Evolutionary conservation across 371 early-diverging fungal species (phyloP).

Genomic region (Polyrhizophydium stewartii): DNA sequence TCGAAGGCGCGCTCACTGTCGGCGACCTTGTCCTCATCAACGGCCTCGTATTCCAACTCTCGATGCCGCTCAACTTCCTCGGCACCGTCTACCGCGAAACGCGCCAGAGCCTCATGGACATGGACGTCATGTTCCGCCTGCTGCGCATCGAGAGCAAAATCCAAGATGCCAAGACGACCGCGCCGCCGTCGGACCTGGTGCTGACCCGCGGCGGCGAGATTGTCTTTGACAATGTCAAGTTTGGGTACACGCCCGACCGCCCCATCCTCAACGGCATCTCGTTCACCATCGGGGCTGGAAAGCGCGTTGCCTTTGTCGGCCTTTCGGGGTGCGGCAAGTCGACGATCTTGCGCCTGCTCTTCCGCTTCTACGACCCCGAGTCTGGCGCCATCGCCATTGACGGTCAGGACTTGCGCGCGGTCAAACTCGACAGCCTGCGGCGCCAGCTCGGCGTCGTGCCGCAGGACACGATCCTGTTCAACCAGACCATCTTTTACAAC

Average conservation of each 20-base stretch:
- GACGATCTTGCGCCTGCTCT: constrained; percentile 83
- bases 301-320: constrained; percentile 91
- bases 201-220: constrained; percentile 45
- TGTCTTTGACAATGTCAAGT: constrained; percentile 77
- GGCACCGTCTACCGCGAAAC: constrained; percentile 96
- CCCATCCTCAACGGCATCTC: constrained; percentile 71
- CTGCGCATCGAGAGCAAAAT: constrained; percentile 51
- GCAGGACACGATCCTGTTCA: constrained; percentile 48
- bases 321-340: constrained; percentile 93
- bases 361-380: constrained; percentile 84
- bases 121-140: constrained; percentile 91
- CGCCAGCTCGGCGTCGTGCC: constrained; percentile 48
- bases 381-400: constrained; percentile 83
- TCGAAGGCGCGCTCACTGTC: constrained; percentile 79
- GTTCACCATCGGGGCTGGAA: constrained; percentile 83
- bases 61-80: constrained; percentile 92
- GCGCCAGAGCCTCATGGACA: constrained; percentile 88
- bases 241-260: constrained; percentile 77
- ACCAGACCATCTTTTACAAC: constrained; percentile 38
- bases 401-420: constrained; percentile 74
- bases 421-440: constrained; percentile 51
- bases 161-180: constrained; percentile 53
- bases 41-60: constrained; percentile 79
- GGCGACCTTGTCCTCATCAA: constrained; percentile 98
- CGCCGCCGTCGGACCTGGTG: constrained; percentile 24